A percentile compares a stretch with the other conserved stretches of the same genome.
phyloP scores from a whole-genome alignment of 176 grass and related monocot species.

The Hyparrhenia diplandra region DNA sequence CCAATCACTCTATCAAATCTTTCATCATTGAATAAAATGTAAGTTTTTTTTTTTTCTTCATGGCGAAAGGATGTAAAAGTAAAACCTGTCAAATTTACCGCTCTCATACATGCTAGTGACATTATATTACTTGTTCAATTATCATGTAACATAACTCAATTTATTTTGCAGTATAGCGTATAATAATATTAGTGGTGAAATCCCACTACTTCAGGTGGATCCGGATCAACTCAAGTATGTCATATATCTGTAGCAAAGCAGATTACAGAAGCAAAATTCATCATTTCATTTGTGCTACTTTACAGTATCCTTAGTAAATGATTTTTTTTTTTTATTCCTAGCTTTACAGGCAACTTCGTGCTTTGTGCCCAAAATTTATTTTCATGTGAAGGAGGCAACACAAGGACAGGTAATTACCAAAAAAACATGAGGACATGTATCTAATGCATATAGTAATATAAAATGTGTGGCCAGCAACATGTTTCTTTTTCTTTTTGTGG shows the following conservation, averaged over 20 bases:
- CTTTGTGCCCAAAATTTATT: constrained; percentile 46
- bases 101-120: too few relatives aligned
- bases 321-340: constrained; percentile 26
- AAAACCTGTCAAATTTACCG: too few relatives aligned
- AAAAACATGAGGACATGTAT: too few relatives aligned
- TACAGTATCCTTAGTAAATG: not conserved
- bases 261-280: not conserved
- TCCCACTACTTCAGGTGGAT: constrained; percentile 57
- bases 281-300: not conserved
- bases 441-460: too few relatives aligned
- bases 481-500: too few relatives aligned
- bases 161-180: constrained; percentile 55
- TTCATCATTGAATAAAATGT: too few relatives aligned
- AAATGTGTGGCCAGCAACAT: too few relatives aligned
- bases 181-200: constrained; percentile 54
- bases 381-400: constrained; percentile 16
- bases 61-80: too few relatives aligned
- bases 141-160: too few relatives aligned
- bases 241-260: constrained; percentile 14
- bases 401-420: constrained; percentile 10
- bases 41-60: too few relatives aligned
- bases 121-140: too few relatives aligned
- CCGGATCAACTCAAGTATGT: constrained; percentile 74
- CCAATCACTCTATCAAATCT: too few relatives aligned
- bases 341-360: constrained; percentile 63